Base-by-base conservation (phyloP, 2,329 filamentous ascomycete genomes). In the Pseudogymnoascus sp. region DNA sequence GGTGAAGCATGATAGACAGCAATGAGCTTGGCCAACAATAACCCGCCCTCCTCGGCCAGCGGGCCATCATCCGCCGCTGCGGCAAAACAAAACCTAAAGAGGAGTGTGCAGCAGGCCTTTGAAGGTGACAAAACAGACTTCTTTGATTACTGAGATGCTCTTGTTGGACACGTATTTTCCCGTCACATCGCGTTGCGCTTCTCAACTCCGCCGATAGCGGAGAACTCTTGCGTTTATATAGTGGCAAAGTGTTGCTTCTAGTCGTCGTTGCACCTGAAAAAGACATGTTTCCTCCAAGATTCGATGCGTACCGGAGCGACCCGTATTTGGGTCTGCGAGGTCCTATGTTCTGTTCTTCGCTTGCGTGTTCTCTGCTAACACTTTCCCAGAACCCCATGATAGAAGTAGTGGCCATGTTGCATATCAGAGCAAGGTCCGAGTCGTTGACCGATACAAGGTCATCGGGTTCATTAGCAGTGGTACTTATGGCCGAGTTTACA, bases 391-490 rank as follows among this genome's bases (percentile, higher is more conserved):
- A 74, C 77, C 80, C 35, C 75, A 76, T 62, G 83, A 85, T 70
- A 78, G 82, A 64, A 78, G 79, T 62, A 72, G 71, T 60, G 76
- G 78, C 46, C 69, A 75, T 38, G 72, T 81, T 11, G 77, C 78
- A 12, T 89, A 89, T 73, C 84, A 86, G 72, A 85, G 85, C 74
- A 96, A 96, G 76, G 90, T 95, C 67, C 88, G 91, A 66, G 91
- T 98, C 64, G 89, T 89, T 65, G 93, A 98, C 76, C 89, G 90
- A 69, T 99, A 98, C 78, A 92, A 95, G 70, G 95, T 99, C 70
- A 89, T 99, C 63, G 95, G 95, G 46, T 99, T 99, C 81, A 99
- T 99, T 71, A 96, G 91, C 74, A 96, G 91, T 70, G 95, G 95
- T 56, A 99, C 95, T 14, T 99, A 99, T 84, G 95, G 95, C 37